Conservation (phyloP, 345 rosid species). For the Acer yangbiense region DNA sequence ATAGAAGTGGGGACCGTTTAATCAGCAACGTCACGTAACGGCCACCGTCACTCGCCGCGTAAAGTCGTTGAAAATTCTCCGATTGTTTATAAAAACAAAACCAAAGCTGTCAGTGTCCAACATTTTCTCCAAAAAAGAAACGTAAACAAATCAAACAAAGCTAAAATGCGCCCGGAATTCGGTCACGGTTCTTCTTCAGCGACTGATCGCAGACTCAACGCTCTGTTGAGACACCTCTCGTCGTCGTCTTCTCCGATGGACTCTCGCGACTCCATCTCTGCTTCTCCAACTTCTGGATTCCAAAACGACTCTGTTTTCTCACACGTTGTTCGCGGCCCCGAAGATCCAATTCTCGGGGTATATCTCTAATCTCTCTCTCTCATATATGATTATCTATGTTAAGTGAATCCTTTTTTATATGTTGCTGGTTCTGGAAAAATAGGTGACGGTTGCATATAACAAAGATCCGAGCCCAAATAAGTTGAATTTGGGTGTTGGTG, state of each 20-base stretch:
- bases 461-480: slow-evolving; percentile 89
- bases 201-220: slow-evolving; percentile 50
- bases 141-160: not conserved
- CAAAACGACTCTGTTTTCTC: slow-evolving; percentile 67
- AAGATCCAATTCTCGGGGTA: slow-evolving; percentile 93
- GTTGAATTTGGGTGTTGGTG: slow-evolving; percentile 94
- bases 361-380: slow-evolving; percentile 16
- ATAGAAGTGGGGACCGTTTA: not conserved
- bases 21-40: slow-evolving; percentile 8
- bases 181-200: slow-evolving; percentile 31
- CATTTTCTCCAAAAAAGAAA: not conserved
- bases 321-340: slow-evolving; percentile 81
- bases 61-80: slow-evolving; percentile 20
- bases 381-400: not conserved
- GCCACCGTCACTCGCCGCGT: slow-evolving; percentile 14
- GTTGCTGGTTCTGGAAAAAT: not conserved
- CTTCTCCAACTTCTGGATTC: slow-evolving; percentile 45
- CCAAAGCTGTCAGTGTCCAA: not conserved
- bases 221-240: slow-evolving; percentile 47
- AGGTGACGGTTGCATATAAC: slow-evolving; percentile 96
- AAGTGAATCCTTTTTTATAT: not conserved
- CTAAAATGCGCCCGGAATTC: slow-evolving; percentile 8
- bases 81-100: not conserved
- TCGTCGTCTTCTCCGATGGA: not conserved
- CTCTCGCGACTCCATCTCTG: slow-evolving; percentile 26